These are phyloP conservation scores for Botrytis fabae DNA, from an alignment of 2,329 filamentous ascomycete species.

Conservation along the genomic window DNA sequence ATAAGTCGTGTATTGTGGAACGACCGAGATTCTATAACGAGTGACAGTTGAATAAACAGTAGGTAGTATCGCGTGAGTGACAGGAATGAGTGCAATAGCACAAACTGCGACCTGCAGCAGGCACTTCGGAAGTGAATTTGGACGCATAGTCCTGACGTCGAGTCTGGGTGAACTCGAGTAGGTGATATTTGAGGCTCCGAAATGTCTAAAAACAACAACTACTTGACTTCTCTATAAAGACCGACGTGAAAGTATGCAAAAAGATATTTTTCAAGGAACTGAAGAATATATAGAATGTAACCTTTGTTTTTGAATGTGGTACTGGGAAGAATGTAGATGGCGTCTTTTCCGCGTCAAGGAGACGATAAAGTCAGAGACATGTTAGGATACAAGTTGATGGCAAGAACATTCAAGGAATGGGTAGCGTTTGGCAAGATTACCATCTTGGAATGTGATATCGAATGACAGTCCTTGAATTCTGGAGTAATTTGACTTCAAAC, in stretches of 20 bases:
- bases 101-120: conserved; percentile 16
- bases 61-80: not conserved
- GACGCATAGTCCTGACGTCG: conserved; percentile 23
- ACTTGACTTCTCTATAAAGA: conserved; percentile 16
- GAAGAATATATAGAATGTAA: conserved; percentile 19
- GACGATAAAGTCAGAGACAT: not conserved
- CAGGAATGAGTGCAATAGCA: conserved; percentile 16
- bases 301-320: conserved; percentile 3
- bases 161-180: conserved; percentile 8
- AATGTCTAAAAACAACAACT: conserved; percentile 17
- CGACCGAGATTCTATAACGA: conserved; percentile 19
- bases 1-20: conserved; percentile 17
- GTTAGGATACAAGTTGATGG: not conserved
- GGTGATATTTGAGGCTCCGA: conserved; percentile 15
- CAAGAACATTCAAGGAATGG: conserved; percentile 17
- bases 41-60: conserved; percentile 16
- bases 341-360: conserved; percentile 7
- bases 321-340: conserved; percentile 21
- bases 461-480: not conserved
- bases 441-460: conserved; percentile 19
- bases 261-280: not conserved
- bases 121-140: conserved; percentile 12
- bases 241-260: conserved; percentile 13
- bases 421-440: not conserved
- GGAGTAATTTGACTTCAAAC: not conserved